Evolutionary conservation across 805 yeast genomes (phyloP), one percentile per base, ranked within the genome.

Genomic region (Vanderwaltozyma polyspora): DNA sequence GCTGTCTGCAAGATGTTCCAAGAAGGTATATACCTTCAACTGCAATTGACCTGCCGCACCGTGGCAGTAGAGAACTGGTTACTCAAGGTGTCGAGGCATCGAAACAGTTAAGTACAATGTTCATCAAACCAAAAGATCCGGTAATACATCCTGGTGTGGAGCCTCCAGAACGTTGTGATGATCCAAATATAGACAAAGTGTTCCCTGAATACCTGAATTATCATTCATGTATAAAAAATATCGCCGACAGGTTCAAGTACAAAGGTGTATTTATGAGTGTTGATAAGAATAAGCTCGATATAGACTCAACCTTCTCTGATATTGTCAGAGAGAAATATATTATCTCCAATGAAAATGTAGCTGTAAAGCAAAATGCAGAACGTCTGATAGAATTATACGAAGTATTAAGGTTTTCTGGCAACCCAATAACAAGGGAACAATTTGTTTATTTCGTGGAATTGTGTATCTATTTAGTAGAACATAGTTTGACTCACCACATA

Each of bases 1-100:
- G 73, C 34, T 63, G 77, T 32, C 49, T 86, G 41, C 72, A 74
- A 38, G 91, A 80, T 43, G 81, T 87, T 14, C 96, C 96, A 0
- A 72, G 79, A 41, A 61, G 73, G 15, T 85, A 84, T 53, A 66
- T 86, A 19, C 87, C 94, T 2, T 64, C 74, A 13, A 70, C 75
- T 21, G 57, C 66, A 6, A 76, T 70, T 38, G 84, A 78, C 46
- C 52, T 78, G 27, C 77, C 82, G 1, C 55, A 54, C 39, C 37
- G 37, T n/a, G 52, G 59, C 3, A 63, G 70, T 38, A 55, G 68
- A 28, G 43, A 48, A 5, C 48, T 57, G 44, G 64, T 78, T 17
- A 42, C 53, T 4, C 44, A 49, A 25, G 69, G 68, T 33, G 57
- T 68, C 39, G 50, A 51, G 2, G 58, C 66, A 31, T 67, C 78